These are phyloP conservation scores for Gloeopeniophorella convolvens DNA, from an alignment of 768 basidiomycete species.

Conservation along the genomic window DNA sequence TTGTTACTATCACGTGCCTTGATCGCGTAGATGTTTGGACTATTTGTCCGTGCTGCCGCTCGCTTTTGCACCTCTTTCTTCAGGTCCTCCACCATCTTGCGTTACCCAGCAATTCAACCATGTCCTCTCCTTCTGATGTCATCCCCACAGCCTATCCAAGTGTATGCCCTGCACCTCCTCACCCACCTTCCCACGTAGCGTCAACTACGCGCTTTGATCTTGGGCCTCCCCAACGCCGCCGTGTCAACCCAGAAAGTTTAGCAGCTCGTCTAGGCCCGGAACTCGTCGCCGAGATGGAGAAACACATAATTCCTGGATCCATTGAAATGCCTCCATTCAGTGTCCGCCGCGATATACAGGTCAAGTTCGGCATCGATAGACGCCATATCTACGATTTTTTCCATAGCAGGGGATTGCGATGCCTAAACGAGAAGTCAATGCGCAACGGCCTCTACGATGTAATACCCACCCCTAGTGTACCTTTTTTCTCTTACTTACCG, in stretches of 20 bases:
- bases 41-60: too few relatives aligned
- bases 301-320: slow-evolving; percentile 59
- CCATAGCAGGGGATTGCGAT: slow-evolving; percentile 45
- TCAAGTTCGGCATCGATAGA: slow-evolving; percentile 62
- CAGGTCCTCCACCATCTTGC: slow-evolving; percentile 1
- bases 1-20: not conserved
- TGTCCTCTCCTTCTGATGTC: slow-evolving; percentile 3
- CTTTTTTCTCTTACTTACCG: not conserved
- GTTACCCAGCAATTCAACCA: slow-evolving; percentile 6
- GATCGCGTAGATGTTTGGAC: too few relatives aligned
- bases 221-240: slow-evolving; percentile 31
- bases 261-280: slow-evolving; percentile 61
- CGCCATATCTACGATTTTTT: slow-evolving; percentile 77
- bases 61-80: slow-evolving; percentile 9
- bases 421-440: slow-evolving; percentile 18
- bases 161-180: not conserved
- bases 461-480: not conserved
- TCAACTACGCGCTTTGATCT: slow-evolving; percentile 8
- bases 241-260: slow-evolving; percentile 63
- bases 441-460: slow-evolving; percentile 19
- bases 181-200: not conserved
- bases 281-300: slow-evolving; percentile 65
- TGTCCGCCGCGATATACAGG: slow-evolving; percentile 62
- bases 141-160: slow-evolving; percentile 9
- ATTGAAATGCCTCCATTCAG: slow-evolving; percentile 71